A percentile compares a stretch with the other conserved stretches of the same genome.
phyloP scores from a whole-genome alignment of 1,284 basidiomycete species.

The Mycena sp. region DNA sequence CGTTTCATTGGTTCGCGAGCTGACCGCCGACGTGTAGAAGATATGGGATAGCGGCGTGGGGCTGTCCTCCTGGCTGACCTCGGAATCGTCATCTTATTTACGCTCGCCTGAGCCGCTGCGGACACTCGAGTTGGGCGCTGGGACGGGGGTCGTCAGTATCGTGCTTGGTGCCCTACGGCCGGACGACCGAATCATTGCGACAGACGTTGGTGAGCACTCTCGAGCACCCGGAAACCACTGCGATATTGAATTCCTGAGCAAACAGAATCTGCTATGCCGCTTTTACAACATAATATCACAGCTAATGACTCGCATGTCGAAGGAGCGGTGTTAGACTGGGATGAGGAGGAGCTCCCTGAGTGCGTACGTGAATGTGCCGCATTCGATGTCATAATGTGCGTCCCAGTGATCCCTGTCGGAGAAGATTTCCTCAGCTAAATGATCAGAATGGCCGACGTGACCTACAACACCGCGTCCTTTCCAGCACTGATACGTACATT shows the following conservation, averaged over 20 bases:
- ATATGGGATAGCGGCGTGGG: conserved; percentile 92
- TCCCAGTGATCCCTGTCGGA: conserved; percentile 9
- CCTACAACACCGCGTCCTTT: conserved; percentile 4
- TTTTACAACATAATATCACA: conserved; percentile 76
- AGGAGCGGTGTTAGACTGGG: conserved; percentile 77
- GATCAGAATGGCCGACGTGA: neutral
- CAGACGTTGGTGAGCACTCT: conserved; percentile 73
- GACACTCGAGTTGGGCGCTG: conserved; percentile 80
- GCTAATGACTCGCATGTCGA: conserved; percentile 55
- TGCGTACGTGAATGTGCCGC: conserved; percentile 47
- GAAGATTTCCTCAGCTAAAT: neutral
- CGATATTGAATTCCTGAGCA: neutral
- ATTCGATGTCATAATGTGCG: conserved; percentile 69
- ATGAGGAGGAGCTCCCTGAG: conserved; percentile 67
- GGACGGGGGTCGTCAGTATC: conserved; percentile 85
- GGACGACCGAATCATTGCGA: conserved; percentile 63
- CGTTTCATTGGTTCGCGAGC: conserved; percentile 33
- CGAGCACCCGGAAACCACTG: no score
- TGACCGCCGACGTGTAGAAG: conserved; percentile 67
- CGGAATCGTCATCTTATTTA: conserved; percentile 49
- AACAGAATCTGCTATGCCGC: conserved; percentile 80
- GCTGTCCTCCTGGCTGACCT: conserved; percentile 76
- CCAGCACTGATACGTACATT: neutral
- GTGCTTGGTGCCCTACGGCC: conserved; percentile 65
- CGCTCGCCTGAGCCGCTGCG: conserved; percentile 44